Conservation (phyloP, 306 rosid genomes). For the Carpinus fangiana region DNA sequence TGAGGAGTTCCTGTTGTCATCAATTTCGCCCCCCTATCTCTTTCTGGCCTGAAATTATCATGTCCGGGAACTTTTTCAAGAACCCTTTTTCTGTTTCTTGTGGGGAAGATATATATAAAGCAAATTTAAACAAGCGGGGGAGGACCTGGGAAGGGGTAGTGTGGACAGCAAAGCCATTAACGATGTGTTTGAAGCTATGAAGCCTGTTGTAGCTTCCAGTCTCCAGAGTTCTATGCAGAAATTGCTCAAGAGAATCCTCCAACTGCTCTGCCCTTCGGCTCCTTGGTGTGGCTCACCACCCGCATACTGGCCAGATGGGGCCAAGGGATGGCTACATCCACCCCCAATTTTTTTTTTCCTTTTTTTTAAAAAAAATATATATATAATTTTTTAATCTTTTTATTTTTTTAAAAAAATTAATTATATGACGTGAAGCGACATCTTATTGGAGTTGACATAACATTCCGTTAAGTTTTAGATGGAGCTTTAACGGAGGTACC, state of each 20-base stretch:
- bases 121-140: background rate
- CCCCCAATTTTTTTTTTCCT: too few relatives aligned
- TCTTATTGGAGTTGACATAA: too few relatives aligned
- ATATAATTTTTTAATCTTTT: too few relatives aligned
- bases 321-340: too few relatives aligned
- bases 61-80: background rate
- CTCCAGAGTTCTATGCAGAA: slow-evolving; percentile 56
- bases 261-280: slow-evolving; percentile 36
- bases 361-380: too few relatives aligned
- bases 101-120: background rate
- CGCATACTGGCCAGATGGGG: too few relatives aligned
- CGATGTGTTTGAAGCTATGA: slow-evolving; percentile 62
- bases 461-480: too few relatives aligned
- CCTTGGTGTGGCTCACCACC: too few relatives aligned
- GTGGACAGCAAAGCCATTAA: slow-evolving; percentile 78
- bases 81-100: background rate
- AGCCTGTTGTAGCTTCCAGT: slow-evolving; percentile 70
- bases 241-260: slow-evolving; percentile 53
- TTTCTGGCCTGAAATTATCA: slow-evolving; percentile 32
- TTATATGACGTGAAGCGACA: too few relatives aligned
- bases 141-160: slow-evolving; percentile 79
- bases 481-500: too few relatives aligned
- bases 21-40: slow-evolving; percentile 52
- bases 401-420: too few relatives aligned
- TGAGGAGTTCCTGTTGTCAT: slow-evolving; percentile 55